A percentile compares a stretch with the other conserved stretches of the same genome.
These are phyloP conservation scores for Citrus trifoliata DNA, from an alignment of 345 rosid species.

Conservation along the genomic window DNA sequence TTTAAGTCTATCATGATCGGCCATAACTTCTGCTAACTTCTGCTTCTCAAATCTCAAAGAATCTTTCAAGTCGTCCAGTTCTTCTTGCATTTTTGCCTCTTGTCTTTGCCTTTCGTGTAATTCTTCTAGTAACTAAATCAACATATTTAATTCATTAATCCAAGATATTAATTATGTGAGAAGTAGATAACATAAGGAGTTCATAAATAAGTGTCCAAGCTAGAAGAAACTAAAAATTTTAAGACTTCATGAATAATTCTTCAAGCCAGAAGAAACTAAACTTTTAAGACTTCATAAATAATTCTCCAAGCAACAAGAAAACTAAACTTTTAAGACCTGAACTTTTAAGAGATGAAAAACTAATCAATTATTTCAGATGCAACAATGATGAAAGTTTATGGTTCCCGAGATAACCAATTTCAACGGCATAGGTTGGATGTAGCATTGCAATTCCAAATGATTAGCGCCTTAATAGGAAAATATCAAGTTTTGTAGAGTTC, in stretches of 20 bases:
- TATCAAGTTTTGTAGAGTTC: background rate
- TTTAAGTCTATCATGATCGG: constrained; percentile 56
- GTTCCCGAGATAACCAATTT: background rate
- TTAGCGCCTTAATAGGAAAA: background rate
- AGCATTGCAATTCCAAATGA: background rate
- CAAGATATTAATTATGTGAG: background rate
- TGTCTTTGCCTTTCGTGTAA: constrained; percentile 59
- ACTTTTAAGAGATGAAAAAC: background rate
- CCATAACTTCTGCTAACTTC: constrained; percentile 42
- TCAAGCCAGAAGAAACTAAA: background rate
- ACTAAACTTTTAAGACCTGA: background rate
- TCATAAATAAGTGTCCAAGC: background rate
- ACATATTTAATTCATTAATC: constrained; percentile 15
- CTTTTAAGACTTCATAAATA: background rate
- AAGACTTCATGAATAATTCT: background rate
- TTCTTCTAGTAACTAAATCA: constrained; percentile 63
- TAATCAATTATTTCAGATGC: background rate
- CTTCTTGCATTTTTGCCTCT: constrained; percentile 64
- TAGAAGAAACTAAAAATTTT: background rate
- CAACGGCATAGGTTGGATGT: background rate
- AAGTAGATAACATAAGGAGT: background rate
- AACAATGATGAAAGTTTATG: background rate
- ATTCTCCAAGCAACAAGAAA: background rate
- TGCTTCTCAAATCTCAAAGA: constrained; percentile 64
- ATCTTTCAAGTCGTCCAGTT: constrained; percentile 56